A percentile compares a stretch with the other conserved stretches of the same genome.
These are phyloP conservation scores for Asterochloris sp. DNA, from an alignment of 139 green algal species.

Conservation along the genomic window DNA sequence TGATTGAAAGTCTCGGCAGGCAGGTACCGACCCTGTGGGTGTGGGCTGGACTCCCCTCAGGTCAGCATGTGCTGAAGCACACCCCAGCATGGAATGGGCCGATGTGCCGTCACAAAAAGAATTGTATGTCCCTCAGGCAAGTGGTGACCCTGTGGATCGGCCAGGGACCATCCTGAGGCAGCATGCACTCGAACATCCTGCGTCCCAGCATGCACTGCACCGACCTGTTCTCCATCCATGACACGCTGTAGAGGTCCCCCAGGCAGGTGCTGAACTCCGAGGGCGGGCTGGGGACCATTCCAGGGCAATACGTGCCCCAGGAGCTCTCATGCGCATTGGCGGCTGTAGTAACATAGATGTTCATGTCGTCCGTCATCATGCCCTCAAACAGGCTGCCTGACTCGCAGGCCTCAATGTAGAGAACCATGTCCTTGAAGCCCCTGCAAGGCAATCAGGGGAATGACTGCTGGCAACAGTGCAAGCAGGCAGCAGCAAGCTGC, in stretches of 20 bases:
- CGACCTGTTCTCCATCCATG: conserved; percentile 89
- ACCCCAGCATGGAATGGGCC: too few species aligned
- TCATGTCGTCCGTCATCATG: conserved; percentile 48
- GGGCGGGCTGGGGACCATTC: conserved; percentile 32
- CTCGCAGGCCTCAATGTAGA: conserved; percentile 92
- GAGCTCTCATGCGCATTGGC: conserved; percentile 83
- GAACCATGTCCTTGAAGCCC: conserved; percentile 81
- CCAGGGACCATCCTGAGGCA: too few species aligned
- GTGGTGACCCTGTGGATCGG: too few species aligned
- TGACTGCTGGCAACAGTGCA: neutral
- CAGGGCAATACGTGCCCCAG: conserved; percentile 92
- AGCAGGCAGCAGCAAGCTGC: neutral
- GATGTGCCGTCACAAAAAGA: too few species aligned
- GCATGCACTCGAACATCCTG: too few species aligned
- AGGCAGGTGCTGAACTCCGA: conserved; percentile 82
- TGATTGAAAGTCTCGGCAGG: too few species aligned
- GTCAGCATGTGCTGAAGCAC: too few species aligned
- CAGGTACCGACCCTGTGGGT: too few species aligned
- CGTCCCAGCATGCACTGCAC: too few species aligned
- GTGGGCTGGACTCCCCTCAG: too few species aligned
- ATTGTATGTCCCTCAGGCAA: too few species aligned
- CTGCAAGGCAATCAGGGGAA: neutral
- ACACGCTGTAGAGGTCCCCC: conserved; percentile 91
- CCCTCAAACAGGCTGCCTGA: conserved; percentile 91
- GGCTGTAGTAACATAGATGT: conserved; percentile 80